A percentile compares a stretch with the other conserved stretches of the same genome.
These are phyloP conservation scores for Pichia sp. DNA, from an alignment of 1,139 yeast species.

Conservation along the genomic window DNA sequence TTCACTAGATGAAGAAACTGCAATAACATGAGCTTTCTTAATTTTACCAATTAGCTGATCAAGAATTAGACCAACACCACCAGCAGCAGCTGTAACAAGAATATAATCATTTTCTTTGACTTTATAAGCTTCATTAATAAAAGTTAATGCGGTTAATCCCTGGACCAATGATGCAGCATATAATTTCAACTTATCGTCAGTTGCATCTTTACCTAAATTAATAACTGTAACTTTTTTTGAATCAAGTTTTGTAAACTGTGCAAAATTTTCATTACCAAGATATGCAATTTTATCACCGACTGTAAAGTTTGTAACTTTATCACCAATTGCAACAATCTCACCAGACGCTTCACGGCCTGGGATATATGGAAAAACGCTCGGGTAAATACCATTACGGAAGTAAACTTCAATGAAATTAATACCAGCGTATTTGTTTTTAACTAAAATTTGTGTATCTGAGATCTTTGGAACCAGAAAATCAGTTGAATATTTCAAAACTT, in stretches of 20 bases:
- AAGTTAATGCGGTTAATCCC: constrained; percentile 73
- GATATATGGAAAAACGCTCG: constrained; percentile 49
- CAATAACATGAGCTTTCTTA: constrained; percentile 79
- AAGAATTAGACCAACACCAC: constrained; percentile 77
- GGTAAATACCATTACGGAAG: constrained; percentile 73
- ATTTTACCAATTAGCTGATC: constrained; percentile 50
- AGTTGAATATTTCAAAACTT: constrained; percentile 41
- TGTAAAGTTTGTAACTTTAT: constrained; percentile 44
- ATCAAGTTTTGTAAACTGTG: constrained; percentile 58
- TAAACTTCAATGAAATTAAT: constrained; percentile 78
- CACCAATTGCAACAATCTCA: constrained; percentile 61
- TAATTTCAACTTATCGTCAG: constrained; percentile 42
- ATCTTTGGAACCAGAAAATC: constrained; percentile 55
- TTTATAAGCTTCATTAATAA: constrained; percentile 56
- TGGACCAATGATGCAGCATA: constrained; percentile 62
- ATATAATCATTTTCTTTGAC: constrained; percentile 64
- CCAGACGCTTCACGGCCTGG: constrained; percentile 89
- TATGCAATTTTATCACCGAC: constrained; percentile 75
- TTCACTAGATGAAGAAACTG: constrained; percentile 70
- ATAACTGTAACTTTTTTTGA: constrained; percentile 32
- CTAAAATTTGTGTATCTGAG: constrained; percentile 48
- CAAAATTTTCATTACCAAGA: constrained; percentile 47
- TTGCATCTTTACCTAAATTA: constrained; percentile 43
- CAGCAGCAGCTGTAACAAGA: constrained; percentile 89
- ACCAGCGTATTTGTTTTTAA: constrained; percentile 71